Percentiles rank a stretch among this genome's conserved stretches.
Conservation (phyloP, 2,329 filamentous ascomycete species). For the Cercospora sesami region DNA sequence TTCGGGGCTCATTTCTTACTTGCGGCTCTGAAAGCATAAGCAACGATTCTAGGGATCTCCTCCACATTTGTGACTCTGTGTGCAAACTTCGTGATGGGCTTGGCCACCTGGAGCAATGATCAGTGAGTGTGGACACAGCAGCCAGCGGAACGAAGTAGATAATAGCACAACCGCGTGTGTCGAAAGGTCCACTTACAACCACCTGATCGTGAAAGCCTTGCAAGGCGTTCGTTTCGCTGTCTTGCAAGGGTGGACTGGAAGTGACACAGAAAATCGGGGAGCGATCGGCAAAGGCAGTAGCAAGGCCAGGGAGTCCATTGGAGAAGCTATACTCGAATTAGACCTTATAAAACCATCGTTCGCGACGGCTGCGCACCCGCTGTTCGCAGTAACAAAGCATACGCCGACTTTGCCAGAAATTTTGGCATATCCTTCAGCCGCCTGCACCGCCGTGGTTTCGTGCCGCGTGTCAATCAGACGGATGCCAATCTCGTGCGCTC, state of each 20-base stretch:
- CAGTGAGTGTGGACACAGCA: not conserved
- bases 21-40: constrained; percentile 45
- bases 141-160: not conserved
- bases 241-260: constrained; percentile 47
- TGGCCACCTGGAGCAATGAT: constrained; percentile 29
- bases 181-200: constrained; percentile 33
- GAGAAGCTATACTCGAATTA: constrained; percentile 41
- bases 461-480: constrained; percentile 50
- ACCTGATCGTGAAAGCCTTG: constrained; percentile 52
- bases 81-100: constrained; percentile 49
- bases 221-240: constrained; percentile 50
- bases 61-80: constrained; percentile 48
- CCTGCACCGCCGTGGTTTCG: constrained; percentile 52
- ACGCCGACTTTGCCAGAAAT: constrained; percentile 47
- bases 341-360: not conserved
- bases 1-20: not conserved
- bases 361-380: constrained; percentile 39
- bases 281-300: constrained; percentile 49
- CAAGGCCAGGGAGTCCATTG: constrained; percentile 49
- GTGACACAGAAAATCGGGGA: constrained; percentile 50
- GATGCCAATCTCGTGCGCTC: constrained; percentile 45
- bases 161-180: not conserved
- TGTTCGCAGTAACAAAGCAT: constrained; percentile 53
- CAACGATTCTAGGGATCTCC: constrained; percentile 49
- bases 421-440: constrained; percentile 50